Evolutionary conservation across 2,329 filamentous ascomycete genomes (phyloP), one percentile per base, ranked within the genome.

Genomic region (Colletotrichum musae): DNA sequence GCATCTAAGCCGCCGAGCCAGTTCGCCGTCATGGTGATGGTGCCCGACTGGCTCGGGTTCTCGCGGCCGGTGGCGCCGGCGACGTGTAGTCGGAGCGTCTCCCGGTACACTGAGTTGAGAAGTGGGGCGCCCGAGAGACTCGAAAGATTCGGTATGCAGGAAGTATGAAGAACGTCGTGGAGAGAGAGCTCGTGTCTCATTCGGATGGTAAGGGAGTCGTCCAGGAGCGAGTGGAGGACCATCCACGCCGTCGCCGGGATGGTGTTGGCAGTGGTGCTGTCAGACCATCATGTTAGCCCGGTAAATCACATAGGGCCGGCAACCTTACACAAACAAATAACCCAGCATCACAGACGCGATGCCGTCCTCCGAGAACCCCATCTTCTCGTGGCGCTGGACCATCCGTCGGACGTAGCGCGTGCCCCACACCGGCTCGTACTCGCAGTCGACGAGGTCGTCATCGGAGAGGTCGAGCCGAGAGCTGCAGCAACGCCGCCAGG

Each of bases 311-410:
- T 6, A 4, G 2, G 5, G 5, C 3, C 5, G 6, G 10, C 36
- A 5, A 16, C 48, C 68, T 53, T 50, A 70, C 68, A 70, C 68
- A 18, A 68, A 68, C 3, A 70, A n/a, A 13, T 68, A 70, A 7
- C 68, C 64, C 1, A 68, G 68, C 13, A 70, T 52, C 3, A 43
- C n/a, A 2, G 51, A 43, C 7, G 68, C 45, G 6, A 58, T 41
- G 1, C 68, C 68, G 6, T n/a, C 26, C 16, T 70, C 52, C 4
- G 64, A 62, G n/a, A 70, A 63, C 4, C 39, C 68, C 5, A 70
- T 18, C 15, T 41, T 54, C 28, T 70, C 68, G 24, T 68, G 65
- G 4, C 63, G 58, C 15, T 54, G 52, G 1, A 70, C 68, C 68
- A 70, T 67, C 13, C 64, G 53, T 15, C 51, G 58, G n/a, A 68